Percentiles rank a stretch among this genome's conserved stretches.
Conservation (phyloP, 441 rosid species). For the Syzygium malaccense region DNA sequence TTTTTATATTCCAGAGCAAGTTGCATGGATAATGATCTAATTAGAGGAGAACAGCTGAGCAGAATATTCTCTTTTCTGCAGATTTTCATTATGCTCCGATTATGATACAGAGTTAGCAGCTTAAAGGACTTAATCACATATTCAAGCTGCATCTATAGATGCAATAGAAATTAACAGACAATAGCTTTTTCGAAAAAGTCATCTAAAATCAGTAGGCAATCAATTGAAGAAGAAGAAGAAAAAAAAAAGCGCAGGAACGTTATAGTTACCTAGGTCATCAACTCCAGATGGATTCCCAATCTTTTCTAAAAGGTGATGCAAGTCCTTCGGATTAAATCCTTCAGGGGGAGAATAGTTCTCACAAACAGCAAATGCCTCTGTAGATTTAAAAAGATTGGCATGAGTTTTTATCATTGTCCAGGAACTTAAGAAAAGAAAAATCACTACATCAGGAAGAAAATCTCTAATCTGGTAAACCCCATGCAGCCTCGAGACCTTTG, state of each 20-base stretch:
- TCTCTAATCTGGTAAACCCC: neutral
- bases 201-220: neutral
- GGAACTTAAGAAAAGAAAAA: neutral
- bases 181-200: neutral
- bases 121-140: neutral
- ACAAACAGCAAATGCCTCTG: constrained; percentile 97
- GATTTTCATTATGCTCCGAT: neutral
- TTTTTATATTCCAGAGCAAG: neutral
- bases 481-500: neutral
- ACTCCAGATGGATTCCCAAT: constrained; percentile 93
- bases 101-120: neutral
- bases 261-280: constrained; percentile 65
- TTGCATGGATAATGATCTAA: neutral
- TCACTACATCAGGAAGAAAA: neutral
- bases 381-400: constrained; percentile 12
- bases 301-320: constrained; percentile 79
- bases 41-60: neutral
- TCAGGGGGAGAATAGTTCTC: constrained; percentile 92
- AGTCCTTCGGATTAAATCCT: constrained; percentile 79
- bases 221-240: neutral
- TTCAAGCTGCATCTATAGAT: neutral
- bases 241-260: neutral
- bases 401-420: constrained; percentile 4
- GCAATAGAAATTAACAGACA: neutral
- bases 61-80: neutral